A percentile compares a stretch with the other conserved stretches of the same genome.
These are phyloP conservation scores for Saxophila tyrrhenica DNA, from an alignment of 495 filamentous ascomycete species.

Conservation along the genomic window DNA sequence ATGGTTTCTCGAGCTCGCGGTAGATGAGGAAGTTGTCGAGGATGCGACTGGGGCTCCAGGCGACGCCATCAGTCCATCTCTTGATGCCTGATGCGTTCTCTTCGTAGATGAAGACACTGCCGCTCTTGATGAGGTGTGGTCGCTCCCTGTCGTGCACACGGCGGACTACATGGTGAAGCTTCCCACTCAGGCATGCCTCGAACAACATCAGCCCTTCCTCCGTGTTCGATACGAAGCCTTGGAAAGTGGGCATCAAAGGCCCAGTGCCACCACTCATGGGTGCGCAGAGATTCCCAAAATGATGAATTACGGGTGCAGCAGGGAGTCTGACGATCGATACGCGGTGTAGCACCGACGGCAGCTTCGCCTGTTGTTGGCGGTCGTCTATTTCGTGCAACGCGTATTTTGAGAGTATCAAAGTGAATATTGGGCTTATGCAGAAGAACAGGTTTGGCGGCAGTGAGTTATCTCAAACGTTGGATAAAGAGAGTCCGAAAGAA, in stretches of 20 bases:
- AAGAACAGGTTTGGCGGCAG: too few species aligned
- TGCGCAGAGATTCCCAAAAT: too few species aligned
- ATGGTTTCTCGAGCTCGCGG: slow-evolving; percentile 69
- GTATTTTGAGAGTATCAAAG: too few species aligned
- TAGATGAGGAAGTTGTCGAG: slow-evolving; percentile 83
- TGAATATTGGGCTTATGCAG: too few species aligned
- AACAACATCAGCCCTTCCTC: slow-evolving; percentile 67
- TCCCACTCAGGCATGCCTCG: slow-evolving; percentile 59
- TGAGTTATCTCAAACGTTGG: too few species aligned
- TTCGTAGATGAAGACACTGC: slow-evolving; percentile 82
- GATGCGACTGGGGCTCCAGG: slow-evolving; percentile 85
- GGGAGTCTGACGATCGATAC: too few species aligned
- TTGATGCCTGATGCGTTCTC: slow-evolving; percentile 82
- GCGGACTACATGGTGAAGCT: slow-evolving; percentile 60
- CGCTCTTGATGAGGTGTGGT: slow-evolving; percentile 59
- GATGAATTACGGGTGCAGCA: too few species aligned
- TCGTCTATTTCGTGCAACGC: too few species aligned
- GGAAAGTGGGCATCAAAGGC: slow-evolving; percentile 21
- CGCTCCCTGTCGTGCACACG: slow-evolving; percentile 80
- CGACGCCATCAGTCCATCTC: slow-evolving; percentile 83
- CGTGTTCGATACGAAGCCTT: slow-evolving; percentile 38
- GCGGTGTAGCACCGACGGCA: too few species aligned
- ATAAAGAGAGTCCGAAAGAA: too few species aligned
- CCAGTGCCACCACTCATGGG: slow-evolving; percentile 14
- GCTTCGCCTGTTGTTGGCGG: too few species aligned